Conservation (phyloP, 352 stramenopile genomes). For the Globisporangium acanthophoron region DNA sequence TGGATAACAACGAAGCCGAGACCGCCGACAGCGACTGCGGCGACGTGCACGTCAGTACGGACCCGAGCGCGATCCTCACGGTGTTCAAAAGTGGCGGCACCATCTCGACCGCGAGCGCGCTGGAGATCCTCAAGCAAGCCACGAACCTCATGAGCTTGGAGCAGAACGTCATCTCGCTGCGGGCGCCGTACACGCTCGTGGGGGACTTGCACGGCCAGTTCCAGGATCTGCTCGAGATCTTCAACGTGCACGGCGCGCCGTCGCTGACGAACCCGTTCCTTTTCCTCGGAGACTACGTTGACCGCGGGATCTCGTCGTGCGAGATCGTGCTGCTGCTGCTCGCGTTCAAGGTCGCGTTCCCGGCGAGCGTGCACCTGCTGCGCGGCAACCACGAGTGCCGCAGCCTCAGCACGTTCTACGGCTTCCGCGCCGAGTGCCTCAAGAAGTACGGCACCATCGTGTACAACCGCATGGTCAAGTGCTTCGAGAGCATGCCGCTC, state of each 20-base stretch:
- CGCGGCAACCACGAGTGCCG: constrained; percentile 98
- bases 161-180: constrained; percentile 49
- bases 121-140: constrained; percentile 53
- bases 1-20: constrained; percentile 16
- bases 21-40: constrained; percentile 26
- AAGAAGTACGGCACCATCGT: constrained; percentile 69
- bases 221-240: constrained; percentile 94
- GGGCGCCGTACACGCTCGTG: constrained; percentile 45
- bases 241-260: constrained; percentile 44
- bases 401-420: constrained; percentile 99
- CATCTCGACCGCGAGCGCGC: constrained; percentile 36
- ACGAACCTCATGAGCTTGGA: constrained; percentile 58
- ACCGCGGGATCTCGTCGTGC: constrained; percentile 94
- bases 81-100: constrained; percentile 36
- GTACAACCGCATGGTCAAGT: constrained; percentile 82
- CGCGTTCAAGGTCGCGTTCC: constrained; percentile 98
- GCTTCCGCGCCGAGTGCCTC: constrained; percentile 99
- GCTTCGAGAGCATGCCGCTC: constrained; percentile 78
- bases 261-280: constrained; percentile 93
- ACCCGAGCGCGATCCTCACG: constrained; percentile 29
- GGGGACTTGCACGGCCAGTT: constrained; percentile 98
- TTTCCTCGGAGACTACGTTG: constrained; percentile 92
- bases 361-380: constrained; percentile 97
- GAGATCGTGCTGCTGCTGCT: constrained; percentile 97
- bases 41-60: constrained; percentile 15